Evolutionary conservation across 805 yeast species (phyloP).

Genomic region (Kodamaea leandrae): DNA sequence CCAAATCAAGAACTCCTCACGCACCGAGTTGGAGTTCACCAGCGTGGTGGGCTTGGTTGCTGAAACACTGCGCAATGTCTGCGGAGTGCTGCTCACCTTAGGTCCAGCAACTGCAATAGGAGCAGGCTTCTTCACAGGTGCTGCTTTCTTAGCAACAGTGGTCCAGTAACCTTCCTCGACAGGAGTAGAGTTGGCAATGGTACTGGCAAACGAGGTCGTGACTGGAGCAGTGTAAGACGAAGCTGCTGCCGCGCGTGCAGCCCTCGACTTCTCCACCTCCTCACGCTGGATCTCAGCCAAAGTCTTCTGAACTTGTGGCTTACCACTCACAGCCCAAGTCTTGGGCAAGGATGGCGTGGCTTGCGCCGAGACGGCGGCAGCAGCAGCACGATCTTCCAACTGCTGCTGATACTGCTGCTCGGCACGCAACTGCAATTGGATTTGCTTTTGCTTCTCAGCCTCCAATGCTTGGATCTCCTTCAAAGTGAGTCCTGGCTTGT

Average conservation of each 20-base stretch:
- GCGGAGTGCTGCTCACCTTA: slow-evolving; percentile 31
- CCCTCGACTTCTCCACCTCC: slow-evolving; percentile 45
- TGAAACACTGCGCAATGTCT: slow-evolving; percentile 36
- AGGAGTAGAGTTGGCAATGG: slow-evolving; percentile 29
- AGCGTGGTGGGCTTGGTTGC: slow-evolving; percentile 29
- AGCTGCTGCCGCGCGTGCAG: slow-evolving; percentile 21
- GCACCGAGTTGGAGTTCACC: slow-evolving; percentile 18
- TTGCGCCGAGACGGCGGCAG: slow-evolving; percentile 24
- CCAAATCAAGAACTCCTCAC: slow-evolving; percentile 69
- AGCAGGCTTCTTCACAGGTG: slow-evolving; percentile 25
- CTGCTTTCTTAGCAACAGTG: slow-evolving; percentile 34
- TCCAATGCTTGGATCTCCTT: slow-evolving; percentile 53
- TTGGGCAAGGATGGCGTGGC: slow-evolving; percentile 34
- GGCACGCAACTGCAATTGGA: slow-evolving; percentile 30
- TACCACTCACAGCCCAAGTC: slow-evolving; percentile 40
- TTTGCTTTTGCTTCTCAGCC: slow-evolving; percentile 39
- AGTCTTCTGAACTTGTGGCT: slow-evolving; percentile 42
- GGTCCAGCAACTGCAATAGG: slow-evolving; percentile 20
- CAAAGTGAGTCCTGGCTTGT: slow-evolving; percentile 43
- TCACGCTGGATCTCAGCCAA: slow-evolving; percentile 63
- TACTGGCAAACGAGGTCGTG: slow-evolving; percentile 30
- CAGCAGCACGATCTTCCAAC: slow-evolving; percentile 14
- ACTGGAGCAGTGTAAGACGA: slow-evolving; percentile 7
- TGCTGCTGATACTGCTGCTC: slow-evolving; percentile 22
- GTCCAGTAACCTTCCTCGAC: slow-evolving; percentile 42